Evolutionary conservation across 352 stramenopile genomes (phyloP).

Genomic region (Pythium aquatile): DNA sequence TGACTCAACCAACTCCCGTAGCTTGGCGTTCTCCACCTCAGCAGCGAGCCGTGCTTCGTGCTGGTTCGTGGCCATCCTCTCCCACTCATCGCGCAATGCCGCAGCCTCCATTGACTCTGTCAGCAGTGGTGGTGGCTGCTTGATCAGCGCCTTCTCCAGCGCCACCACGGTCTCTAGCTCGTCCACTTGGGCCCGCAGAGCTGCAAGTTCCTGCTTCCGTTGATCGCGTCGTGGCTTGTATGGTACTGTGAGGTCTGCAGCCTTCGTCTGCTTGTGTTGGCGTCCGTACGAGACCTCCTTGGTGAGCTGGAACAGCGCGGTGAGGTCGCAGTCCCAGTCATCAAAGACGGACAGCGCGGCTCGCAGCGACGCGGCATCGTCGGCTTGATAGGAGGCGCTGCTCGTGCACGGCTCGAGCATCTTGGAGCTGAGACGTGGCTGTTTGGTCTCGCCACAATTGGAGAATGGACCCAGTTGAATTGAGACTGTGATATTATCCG

Average conservation of each 20-base stretch:
- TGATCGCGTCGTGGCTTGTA: neutral
- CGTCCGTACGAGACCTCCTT: neutral
- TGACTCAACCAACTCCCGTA: neutral
- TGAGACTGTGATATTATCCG: no score
- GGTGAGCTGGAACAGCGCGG: neutral
- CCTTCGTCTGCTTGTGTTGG: neutral
- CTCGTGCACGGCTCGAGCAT: no score
- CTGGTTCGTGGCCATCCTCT: conserved; percentile 4
- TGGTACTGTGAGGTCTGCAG: neutral
- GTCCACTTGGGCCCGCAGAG: neutral
- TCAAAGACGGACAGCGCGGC: neutral
- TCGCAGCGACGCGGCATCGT: neutral
- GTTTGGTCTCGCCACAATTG: no score
- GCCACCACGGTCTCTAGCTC: neutral
- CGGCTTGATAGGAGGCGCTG: neutral
- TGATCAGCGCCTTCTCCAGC: neutral
- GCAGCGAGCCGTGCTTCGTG: neutral
- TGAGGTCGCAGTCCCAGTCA: conserved; percentile 2
- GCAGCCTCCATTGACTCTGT: neutral
- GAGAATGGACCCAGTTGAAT: no score
- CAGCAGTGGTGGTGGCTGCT: no score
- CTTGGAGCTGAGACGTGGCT: no score
- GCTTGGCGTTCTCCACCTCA: conserved; percentile 15
- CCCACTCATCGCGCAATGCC: conserved; percentile 7
- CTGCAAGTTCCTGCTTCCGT: neutral